Conservation (phyloP, 768 basidiomycete species). For the Suillus plorans region DNA sequence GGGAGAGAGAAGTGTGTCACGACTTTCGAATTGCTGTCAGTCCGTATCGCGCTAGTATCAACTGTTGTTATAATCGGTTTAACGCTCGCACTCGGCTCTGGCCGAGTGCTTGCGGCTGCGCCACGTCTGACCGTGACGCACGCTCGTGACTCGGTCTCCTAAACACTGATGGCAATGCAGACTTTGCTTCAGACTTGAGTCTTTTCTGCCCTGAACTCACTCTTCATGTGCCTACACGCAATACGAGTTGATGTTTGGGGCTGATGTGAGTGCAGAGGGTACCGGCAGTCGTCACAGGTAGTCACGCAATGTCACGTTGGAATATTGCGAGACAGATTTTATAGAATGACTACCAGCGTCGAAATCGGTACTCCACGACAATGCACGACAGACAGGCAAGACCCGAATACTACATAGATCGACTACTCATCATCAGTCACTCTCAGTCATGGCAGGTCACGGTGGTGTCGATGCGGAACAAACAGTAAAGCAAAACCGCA, state of each 20-base stretch:
- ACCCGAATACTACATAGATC: not conserved
- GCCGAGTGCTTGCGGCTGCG: too few species aligned
- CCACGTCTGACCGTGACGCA: too few species aligned
- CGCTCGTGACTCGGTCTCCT: too few species aligned
- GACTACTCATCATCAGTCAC: slow-evolving; percentile 9
- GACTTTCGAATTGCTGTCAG: not conserved
- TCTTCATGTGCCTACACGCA: too few species aligned
- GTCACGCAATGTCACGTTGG: not conserved
- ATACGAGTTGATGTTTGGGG: not conserved
- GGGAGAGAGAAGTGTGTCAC: not conserved
- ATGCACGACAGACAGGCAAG: not conserved
- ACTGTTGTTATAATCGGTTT: too few species aligned
- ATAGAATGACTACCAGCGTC: not conserved
- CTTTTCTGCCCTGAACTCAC: too few species aligned
- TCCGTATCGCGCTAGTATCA: not conserved
- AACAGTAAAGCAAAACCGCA: slow-evolving; percentile 53
- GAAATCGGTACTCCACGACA: not conserved
- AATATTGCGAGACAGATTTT: not conserved
- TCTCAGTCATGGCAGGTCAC: slow-evolving; percentile 8
- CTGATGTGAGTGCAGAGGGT: not conserved
- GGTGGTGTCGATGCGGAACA: slow-evolving; percentile 49
- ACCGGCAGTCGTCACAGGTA: not conserved
- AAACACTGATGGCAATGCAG: too few species aligned
- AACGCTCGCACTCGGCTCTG: too few species aligned
- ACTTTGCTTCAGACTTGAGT: too few species aligned